Evolutionary conservation across 257 asterid species (phyloP).

Genomic region (Plantago major): DNA sequence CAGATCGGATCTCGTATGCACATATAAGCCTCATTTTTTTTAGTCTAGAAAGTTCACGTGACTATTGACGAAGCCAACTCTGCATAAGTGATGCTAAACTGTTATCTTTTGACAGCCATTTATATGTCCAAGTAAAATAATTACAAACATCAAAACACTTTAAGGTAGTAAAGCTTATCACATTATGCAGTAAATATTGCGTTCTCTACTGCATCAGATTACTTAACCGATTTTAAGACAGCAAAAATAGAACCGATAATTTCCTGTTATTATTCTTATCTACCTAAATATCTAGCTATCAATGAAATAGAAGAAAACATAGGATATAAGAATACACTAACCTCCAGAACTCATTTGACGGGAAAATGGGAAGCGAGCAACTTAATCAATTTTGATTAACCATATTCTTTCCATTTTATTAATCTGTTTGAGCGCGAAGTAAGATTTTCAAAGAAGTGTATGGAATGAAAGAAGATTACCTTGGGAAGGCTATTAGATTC

Average conservation of each 20-base stretch:
- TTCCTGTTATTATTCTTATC: too few species aligned
- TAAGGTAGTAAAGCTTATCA: background rate
- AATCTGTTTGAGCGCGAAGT: background rate
- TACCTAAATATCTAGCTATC: too few species aligned
- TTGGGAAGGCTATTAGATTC: constrained; percentile 30
- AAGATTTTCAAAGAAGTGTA: background rate
- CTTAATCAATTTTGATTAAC: too few species aligned
- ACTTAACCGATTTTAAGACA: too few species aligned
- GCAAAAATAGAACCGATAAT: too few species aligned
- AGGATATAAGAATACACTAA: too few species aligned
- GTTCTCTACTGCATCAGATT: too few species aligned
- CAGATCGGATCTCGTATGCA: background rate
- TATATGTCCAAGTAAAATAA: background rate
- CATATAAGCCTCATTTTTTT: background rate
- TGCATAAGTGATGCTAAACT: background rate
- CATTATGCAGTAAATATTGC: too few species aligned
- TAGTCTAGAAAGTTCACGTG: background rate
- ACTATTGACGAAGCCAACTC: background rate
- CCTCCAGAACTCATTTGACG: too few species aligned
- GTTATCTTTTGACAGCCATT: background rate
- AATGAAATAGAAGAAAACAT: too few species aligned
- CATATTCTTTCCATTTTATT: too few species aligned
- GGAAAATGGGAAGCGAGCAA: too few species aligned
- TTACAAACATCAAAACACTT: background rate
- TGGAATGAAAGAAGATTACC: constrained; percentile 25